Conservation (phyloP, 139 green algal species). For the Picochlorum sp. region DNA sequence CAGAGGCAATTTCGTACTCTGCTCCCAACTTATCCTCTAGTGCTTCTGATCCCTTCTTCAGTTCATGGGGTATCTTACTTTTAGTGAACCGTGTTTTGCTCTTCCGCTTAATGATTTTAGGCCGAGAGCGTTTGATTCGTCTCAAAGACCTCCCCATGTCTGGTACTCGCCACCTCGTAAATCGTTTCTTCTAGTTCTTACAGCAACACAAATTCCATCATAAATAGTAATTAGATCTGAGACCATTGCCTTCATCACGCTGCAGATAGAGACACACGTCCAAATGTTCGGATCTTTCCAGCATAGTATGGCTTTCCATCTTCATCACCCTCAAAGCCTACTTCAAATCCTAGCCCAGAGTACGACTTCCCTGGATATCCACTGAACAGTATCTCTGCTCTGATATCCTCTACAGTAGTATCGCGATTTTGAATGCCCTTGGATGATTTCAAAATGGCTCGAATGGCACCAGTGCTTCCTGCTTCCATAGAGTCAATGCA, state of each 20-base stretch:
- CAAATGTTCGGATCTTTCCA: conserved; percentile 7
- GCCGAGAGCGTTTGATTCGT: conserved; percentile 19
- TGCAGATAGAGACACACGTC: not conserved
- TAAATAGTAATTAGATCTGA: not conserved
- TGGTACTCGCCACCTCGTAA: not conserved
- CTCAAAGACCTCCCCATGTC: conserved; percentile 24
- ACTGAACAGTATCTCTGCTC: conserved; percentile 14
- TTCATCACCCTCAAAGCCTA: conserved; percentile 5
- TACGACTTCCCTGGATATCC: conserved; percentile 14
- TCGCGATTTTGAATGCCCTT: not conserved
- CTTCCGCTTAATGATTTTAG: conserved; percentile 23
- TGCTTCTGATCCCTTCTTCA: conserved; percentile 1
- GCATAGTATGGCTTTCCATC: not conserved
- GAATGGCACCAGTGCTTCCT: conserved; percentile 3
- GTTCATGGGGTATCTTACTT: conserved; percentile 17
- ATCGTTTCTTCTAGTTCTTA: not conserved
- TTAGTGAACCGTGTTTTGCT: conserved; percentile 19
- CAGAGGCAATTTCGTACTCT: conserved; percentile 6
- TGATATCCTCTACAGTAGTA: not conserved
- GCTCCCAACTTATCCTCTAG: conserved; percentile 22
- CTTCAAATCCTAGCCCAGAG: conserved; percentile 22
- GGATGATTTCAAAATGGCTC: conserved; percentile 14
- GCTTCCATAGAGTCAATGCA: conserved; percentile 8
- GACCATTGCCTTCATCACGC: conserved; percentile 3
- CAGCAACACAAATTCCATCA: not conserved